These are phyloP conservation scores for Anisogramma anomala DNA, from an alignment of 2,329 filamentous ascomycete genomes.

Conservation along the genomic window DNA sequence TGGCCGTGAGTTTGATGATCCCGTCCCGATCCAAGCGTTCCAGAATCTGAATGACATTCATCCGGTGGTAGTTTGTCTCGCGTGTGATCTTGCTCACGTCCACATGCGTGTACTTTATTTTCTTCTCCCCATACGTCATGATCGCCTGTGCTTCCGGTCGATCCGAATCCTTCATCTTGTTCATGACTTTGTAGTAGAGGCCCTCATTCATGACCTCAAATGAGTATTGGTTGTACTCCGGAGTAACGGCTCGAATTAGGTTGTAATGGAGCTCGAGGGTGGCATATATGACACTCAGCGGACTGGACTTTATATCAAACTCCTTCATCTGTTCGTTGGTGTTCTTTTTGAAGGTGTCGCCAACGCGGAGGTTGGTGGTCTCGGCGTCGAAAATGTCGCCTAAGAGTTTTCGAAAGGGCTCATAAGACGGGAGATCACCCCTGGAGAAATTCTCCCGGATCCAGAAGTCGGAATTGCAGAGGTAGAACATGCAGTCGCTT, in stretches of 20 bases:
- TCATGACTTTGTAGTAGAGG: slow-evolving; percentile 22
- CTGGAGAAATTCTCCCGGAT: slow-evolving; percentile 48
- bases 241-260: slow-evolving; percentile 44
- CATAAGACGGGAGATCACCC: slow-evolving; percentile 44
- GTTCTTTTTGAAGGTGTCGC: slow-evolving; percentile 34
- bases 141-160: slow-evolving; percentile 33
- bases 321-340: slow-evolving; percentile 33
- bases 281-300: slow-evolving; percentile 44
- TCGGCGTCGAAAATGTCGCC: slow-evolving; percentile 36
- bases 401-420: slow-evolving; percentile 36
- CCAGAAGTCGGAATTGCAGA: slow-evolving; percentile 46
- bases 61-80: slow-evolving; percentile 26
- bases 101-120: slow-evolving; percentile 31
- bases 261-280: slow-evolving; percentile 48
- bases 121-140: slow-evolving; percentile 27
- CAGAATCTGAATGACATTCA: slow-evolving; percentile 41
- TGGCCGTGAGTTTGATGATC: slow-evolving; percentile 37
- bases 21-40: slow-evolving; percentile 40
- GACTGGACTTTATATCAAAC: slow-evolving; percentile 41
- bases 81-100: slow-evolving; percentile 33
- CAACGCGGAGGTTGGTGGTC: slow-evolving; percentile 22
- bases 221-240: slow-evolving; percentile 44
- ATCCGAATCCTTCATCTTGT: slow-evolving; percentile 24
- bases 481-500: slow-evolving; percentile 46
- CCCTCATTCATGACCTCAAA: slow-evolving; percentile 27